Evolutionary conservation across 768 basidiomycete species (phyloP), one percentile per base, ranked within the genome.

Genomic region (Suillus sp.): DNA sequence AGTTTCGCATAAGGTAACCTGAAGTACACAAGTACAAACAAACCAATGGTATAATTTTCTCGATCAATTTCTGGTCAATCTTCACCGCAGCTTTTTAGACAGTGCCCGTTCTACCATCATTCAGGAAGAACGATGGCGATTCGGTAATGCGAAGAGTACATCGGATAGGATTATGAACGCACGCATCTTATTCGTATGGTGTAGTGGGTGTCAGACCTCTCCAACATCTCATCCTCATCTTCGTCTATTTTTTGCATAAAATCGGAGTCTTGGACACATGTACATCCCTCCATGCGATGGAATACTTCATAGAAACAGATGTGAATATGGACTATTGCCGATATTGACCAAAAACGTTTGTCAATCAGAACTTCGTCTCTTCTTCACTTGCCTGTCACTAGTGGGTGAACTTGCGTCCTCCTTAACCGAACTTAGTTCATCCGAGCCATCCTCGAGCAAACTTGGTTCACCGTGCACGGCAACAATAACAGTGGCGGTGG

Each of bases 121-220:
- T 65, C 64, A 84, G 76, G 78, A 69, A 69, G 81, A 80, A 75
- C 81, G 84, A 77, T 7, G 87, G 87, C 85, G 87, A 89, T 89
- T 85, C 79, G 81, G 87, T 81, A 63, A 70, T 83, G 88, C 87
- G 87, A 75, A 89, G 84, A 87, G 73, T 71, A 71, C 74, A 60
- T 74, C 20, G 84, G 85, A 71, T 69, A 71, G 86, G 86, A 79
- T 78, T 79, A 87, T 78, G 87, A 89, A 79, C 87, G 84, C 75
- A 75, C 81, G 72, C 83, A 80, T 78, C 79, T 66, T 62, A 62
- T 66, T 62, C 67, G 53, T 32, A n/a, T 84, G 79, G 82, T 85
- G 83, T 72, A 68, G 81, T 75, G 85, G 80, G 84, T 82, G 84
- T 85, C 84, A 85, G 86, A 82, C 84, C 85, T 83, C 78, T 79